Evolutionary conservation across 345 rosid species (phyloP).

Genomic region (Diplotaxis tenuifolia): DNA sequence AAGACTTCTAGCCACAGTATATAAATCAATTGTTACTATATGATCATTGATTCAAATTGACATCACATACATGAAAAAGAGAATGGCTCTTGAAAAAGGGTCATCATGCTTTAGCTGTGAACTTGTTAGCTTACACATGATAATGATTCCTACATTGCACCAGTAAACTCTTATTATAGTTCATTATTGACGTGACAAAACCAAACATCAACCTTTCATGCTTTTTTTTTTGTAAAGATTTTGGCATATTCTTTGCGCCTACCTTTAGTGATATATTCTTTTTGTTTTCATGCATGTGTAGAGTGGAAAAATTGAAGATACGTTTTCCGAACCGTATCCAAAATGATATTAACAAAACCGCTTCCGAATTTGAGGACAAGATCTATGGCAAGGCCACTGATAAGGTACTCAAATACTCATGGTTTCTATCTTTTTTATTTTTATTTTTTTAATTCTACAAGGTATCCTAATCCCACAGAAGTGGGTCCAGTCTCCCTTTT

Average conservation of each 20-base stretch:
- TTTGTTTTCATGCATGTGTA: conserved; percentile 24
- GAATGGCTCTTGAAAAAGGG: not conserved
- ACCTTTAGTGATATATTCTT: not conserved
- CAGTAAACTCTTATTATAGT: not conserved
- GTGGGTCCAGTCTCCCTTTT: no score
- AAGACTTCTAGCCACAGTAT: conserved; percentile 6
- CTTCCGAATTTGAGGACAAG: conserved; percentile 61
- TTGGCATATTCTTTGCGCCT: not conserved
- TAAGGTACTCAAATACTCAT: conserved; percentile 45
- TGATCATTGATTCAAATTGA: not conserved
- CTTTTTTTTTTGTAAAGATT: not conserved
- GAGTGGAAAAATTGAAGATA: conserved; percentile 54
- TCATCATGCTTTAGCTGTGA: conserved; percentile 17
- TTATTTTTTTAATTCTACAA: no score
- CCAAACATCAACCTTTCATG: conserved; percentile 6
- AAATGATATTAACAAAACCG: conserved; percentile 46
- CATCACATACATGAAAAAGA: not conserved
- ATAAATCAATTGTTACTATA: not conserved
- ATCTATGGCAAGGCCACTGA: conserved; percentile 43
- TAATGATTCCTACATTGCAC: conserved; percentile 1
- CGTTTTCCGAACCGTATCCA: conserved; percentile 45
- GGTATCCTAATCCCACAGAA: no score
- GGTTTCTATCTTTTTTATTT: not conserved
- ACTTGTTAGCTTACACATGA: not conserved
- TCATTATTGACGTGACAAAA: not conserved